Conservation (phyloP, 2,329 filamentous ascomycete genomes). For the Coniochaeta prunicola region DNA sequence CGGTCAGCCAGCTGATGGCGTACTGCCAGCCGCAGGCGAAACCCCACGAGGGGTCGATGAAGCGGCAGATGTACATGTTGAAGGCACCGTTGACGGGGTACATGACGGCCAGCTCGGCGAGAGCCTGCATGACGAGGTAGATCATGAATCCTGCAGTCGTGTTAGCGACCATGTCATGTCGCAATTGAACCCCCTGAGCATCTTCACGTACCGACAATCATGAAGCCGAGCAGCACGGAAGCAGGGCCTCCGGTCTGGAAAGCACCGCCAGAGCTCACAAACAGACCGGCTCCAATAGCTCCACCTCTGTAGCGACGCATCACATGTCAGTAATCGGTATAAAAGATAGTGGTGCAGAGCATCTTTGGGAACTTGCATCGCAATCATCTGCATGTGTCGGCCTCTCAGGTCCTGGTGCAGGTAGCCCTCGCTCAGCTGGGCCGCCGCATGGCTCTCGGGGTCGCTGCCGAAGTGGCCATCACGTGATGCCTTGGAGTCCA, state of each 20-base stretch:
- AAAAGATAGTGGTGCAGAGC: no score
- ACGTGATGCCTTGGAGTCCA: background rate
- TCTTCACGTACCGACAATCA: conserved; percentile 12
- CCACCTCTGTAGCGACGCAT: conserved; percentile 14
- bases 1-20: conserved; percentile 6
- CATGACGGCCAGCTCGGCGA: conserved; percentile 11
- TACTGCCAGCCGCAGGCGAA: conserved; percentile 5
- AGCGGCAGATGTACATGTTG: conserved; percentile 12
- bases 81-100: conserved; percentile 10
- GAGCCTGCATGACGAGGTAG: conserved; percentile 8
- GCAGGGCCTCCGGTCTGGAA: conserved; percentile 23
- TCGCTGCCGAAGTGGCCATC: background rate
- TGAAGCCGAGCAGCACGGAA: conserved; percentile 14
- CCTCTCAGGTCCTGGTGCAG: conserved; percentile 2
- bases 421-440: background rate
- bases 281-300: conserved; percentile 31
- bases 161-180: conserved; percentile 4
- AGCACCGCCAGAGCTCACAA: conserved; percentile 28
- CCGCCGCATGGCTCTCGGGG: background rate
- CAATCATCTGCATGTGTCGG: conserved; percentile 7
- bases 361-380: conserved; percentile 4
- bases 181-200: conserved; percentile 1
- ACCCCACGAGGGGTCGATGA: conserved; percentile 10
- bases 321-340: background rate
- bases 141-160: conserved; percentile 5